Evolutionary conservation across 1,139 yeast genomes (phyloP), one percentile per base, ranked within the genome.

Genomic region (Arxiozyma telluris): DNA sequence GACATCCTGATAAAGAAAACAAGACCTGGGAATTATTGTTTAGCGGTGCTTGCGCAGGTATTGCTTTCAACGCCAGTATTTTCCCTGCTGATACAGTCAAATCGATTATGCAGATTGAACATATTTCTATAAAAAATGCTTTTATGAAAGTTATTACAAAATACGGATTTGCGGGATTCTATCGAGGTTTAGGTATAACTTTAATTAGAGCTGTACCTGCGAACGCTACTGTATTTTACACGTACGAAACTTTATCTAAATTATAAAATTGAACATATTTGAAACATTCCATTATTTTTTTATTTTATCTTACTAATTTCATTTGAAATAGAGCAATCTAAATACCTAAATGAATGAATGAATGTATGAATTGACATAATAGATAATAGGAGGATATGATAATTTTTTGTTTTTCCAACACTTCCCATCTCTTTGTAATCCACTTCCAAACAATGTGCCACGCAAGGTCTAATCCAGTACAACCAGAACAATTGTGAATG

Each of bases 1-100:
- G 65, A 4, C 63, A 63, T 23, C 57, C 68, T 0, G 57, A 61
- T 27, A 57, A 65, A 38, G 72, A 67, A 18, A 72, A 71, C 50
- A 73, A 79, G 15, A 76, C 81, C 11, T 64, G 77, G 56, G 87
- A 86, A 61, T 69, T 84, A 30, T 72, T 91, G 63, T 55, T 77
- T 1, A 82, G 95, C 57, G 98, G 98, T 52, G 96, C 96, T 0
- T 68, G 79, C 54, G 96, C 97, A 0, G 98, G 98, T 34, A 71
- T 89, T 3, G 76, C 84, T 18, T 91, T 89, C 70, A 90, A 91
- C 65, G 74, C 86, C 15, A 79, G 88, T 11, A 76, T 88, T 55
- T 91, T 84, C 68, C 98, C 98, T 0, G 86, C 90, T 0, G 98
- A 93, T 67, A 90, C 97, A 1, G 79, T 91, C 57, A 91, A 91